Conservation (phyloP, 768 basidiomycete species). For the Mycena pura region DNA sequence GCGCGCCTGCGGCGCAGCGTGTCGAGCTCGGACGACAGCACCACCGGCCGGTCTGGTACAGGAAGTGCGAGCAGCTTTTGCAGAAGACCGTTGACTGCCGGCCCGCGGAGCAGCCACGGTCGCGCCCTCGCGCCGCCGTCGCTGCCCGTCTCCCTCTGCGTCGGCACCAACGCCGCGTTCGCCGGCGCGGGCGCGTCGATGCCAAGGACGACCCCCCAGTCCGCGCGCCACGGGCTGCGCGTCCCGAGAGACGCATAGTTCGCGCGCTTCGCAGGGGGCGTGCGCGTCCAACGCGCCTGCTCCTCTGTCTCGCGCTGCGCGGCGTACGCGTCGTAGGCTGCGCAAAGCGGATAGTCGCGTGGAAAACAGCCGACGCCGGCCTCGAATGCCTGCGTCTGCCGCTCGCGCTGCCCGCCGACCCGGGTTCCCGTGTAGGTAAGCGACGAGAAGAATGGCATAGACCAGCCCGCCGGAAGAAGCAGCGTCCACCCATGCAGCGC, state of each 20-base stretch:
- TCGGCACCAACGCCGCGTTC: constrained; percentile 48
- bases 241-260: constrained; percentile 73
- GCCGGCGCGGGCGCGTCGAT: constrained; percentile 34
- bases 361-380: constrained; percentile 80
- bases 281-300: constrained; percentile 70
- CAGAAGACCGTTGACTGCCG: constrained; percentile 54
- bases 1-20: constrained; percentile 62
- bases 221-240: constrained; percentile 74
- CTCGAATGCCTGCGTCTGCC: constrained; percentile 83
- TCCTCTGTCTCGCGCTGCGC: constrained; percentile 59
- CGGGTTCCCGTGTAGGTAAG: constrained; percentile 84
- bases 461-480: constrained; percentile 87
- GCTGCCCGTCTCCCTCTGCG: constrained; percentile 59
- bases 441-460: constrained; percentile 87
- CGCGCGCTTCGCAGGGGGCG: constrained; percentile 86
- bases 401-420: constrained; percentile 85
- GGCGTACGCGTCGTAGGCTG: constrained; percentile 60
- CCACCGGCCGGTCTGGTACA: constrained; percentile 44
- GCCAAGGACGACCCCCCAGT: constrained; percentile 80
- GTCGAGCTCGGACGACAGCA: constrained; percentile 63
- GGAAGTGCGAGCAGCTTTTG: constrained; percentile 38
- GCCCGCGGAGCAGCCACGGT: constrained; percentile 78
- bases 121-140: constrained; percentile 28
- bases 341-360: constrained; percentile 72
- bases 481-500: constrained; percentile 88